phyloP scores from a whole-genome alignment of 805 yeast genomes.

The Metschnikowia cerradonensis region DNA sequence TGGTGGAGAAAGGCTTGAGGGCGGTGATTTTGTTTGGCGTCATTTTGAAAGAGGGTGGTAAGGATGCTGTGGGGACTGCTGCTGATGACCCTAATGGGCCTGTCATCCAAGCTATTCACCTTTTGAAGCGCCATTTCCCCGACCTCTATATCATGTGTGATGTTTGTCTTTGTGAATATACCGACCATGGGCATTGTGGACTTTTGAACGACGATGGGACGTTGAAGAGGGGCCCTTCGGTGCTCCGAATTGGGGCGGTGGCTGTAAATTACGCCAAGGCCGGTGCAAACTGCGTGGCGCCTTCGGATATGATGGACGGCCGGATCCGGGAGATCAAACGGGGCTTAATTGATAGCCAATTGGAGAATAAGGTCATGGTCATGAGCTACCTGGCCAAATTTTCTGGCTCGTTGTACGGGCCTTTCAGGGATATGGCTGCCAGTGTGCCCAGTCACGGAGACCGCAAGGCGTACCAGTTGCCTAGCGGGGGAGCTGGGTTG shows the following conservation, averaged over 20 bases:
- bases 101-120: conserved; percentile 74
- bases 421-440: conserved; percentile 97
- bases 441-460: conserved; percentile 88
- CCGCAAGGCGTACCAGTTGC: conserved; percentile 88
- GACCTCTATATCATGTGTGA: conserved; percentile 85
- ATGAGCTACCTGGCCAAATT: conserved; percentile 96
- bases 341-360: conserved; percentile 72
- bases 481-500: conserved; percentile 87
- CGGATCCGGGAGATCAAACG: conserved; percentile 81
- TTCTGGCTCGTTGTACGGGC: conserved; percentile 88
- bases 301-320: conserved; percentile 97
- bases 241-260: conserved; percentile 83
- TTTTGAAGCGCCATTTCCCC: conserved; percentile 65
- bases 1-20: conserved; percentile 76
- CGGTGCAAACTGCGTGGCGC: conserved; percentile 94
- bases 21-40: conserved; percentile 93
- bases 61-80: conserved; percentile 78
- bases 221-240: conserved; percentile 70
- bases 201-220: conserved; percentile 82
- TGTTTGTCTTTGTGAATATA: conserved; percentile 94
- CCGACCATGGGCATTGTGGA: conserved; percentile 98
- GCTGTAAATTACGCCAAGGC: conserved; percentile 94
- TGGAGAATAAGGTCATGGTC: conserved; percentile 84
- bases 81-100: conserved; percentile 98
- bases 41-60: conserved; percentile 66